phyloP scores from a whole-genome alignment of 208 protist genomes.

The Vickermania ingenoplastis region DNA sequence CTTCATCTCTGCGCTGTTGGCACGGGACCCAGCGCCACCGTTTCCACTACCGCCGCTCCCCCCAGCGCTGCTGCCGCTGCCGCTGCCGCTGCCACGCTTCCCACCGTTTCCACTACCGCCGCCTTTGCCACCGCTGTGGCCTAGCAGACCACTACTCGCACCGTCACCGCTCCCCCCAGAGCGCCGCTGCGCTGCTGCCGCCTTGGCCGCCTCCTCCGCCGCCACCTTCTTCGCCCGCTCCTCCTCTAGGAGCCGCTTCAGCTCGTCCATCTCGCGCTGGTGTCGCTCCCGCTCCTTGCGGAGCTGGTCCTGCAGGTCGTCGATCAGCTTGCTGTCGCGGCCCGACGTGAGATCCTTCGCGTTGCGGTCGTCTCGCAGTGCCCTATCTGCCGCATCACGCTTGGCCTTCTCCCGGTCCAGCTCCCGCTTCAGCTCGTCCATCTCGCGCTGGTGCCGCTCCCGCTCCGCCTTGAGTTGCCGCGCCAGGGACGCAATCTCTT shows the following conservation, averaged over 20 bases:
- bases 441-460: not conserved
- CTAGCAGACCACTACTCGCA: no score
- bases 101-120: not conserved
- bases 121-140: not conserved
- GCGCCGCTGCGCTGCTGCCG: not conserved
- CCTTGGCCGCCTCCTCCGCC: not conserved
- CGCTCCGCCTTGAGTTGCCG: not conserved
- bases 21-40: not conserved
- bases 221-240: not conserved
- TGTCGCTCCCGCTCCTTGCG: not conserved
- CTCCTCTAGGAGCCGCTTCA: not conserved
- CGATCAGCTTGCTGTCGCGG: not conserved
- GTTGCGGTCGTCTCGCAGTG: not conserved
- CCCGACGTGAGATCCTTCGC: not conserved
- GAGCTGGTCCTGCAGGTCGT: not conserved
- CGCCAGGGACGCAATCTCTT: not conserved
- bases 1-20: not conserved
- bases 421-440: not conserved
- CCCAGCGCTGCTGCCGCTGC: not conserved
- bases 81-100: not conserved
- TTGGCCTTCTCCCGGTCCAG: not conserved
- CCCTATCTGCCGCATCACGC: not conserved
- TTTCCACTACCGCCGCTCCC: not conserved
- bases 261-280: not conserved
- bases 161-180: not conserved